Base-by-base conservation (phyloP, 768 basidiomycete genomes). In the Austroboletus eburneus region DNA sequence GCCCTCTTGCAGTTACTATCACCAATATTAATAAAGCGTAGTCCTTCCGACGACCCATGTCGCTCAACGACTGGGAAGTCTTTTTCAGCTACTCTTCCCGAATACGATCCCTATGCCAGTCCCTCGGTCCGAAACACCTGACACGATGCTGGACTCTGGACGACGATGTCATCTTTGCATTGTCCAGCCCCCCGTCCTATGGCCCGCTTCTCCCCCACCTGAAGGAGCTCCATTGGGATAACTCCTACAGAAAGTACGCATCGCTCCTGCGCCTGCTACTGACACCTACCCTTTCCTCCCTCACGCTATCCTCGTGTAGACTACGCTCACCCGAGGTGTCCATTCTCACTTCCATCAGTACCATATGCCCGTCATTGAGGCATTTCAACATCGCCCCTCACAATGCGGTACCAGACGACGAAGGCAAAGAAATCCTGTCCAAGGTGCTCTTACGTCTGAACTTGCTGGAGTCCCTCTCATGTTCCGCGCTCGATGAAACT, bases 61-160 rank as follows among this genome's bases (percentile, higher is more conserved):
- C 52, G 10, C 36, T 59, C 8, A 54, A 32, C 35, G 65, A 64
- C 49, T 64, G 65, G 63, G 49, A 53, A 14, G 46, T 54, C 21
- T 64, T 66, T 40, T 64, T 46, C 14, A 51, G 21, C 40, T 65
- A 66, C 49, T 57, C 63, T 12, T 44, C 43, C 29, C 55, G 63
- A 18, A 27, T 64, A 35, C 62, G 51, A 27, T 9, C 9, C 22
- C 17, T 63, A 29, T 23, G 13, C 9, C n/a, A 41, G n/a, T 39
- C 44, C 3, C 6, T 50, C 7, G 45, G 30, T 17, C 20, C 45
- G 2, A 32, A 45, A 25, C 12, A 27, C 27, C 27, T 37, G 13
- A 34, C 30, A 16, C 20, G 29, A 17, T 46, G 43, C 49, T 42
- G 35, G 16, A 32, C 4, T 35, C 42, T 61, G 23, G 41, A 44